Evolutionary conservation across 345 rosid species (phyloP), one percentile per base, ranked within the genome.

Genomic region (Laguncularia racemosa): DNA sequence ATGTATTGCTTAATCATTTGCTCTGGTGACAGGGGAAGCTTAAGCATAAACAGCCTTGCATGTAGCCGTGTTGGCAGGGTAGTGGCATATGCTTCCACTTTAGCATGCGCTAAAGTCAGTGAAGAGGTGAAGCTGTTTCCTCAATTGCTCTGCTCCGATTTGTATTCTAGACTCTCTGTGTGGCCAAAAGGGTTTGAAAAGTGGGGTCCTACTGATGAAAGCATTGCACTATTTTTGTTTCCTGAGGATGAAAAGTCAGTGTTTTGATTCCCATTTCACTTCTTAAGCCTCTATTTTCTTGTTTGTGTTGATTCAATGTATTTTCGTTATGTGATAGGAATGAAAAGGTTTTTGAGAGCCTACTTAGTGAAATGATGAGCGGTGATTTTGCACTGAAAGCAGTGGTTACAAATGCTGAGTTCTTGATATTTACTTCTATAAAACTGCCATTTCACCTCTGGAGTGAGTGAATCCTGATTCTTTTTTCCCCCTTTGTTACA

Each of bases 211-310:
- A 59, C 28, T 16, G 82, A 80, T 66, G 64, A 76, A 6, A 66
- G 69, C 52, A 72, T 90, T 55, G 97, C 78, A 44, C 84, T 83
- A 6, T 90, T 74, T 61, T 71, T 90, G 64, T 84, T 90, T 59
- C 85, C 95, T 46, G 67, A 66, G 23, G 55, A 49, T 52, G 71
- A 71, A 54, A 73, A 88, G 95, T 85, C 47, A 44, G 16, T 3
- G 14, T 50, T 46, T 56, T 15, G 8, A 33, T 33, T 33, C 44
- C 28, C 55, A 15, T 44, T 48, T 64, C 48, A 44, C 45, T n/a
- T 51, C 26, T 6, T 23, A 11, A 18, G 40, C 21, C 23, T 53
- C 4, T 20, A n/a, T 48, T 60, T 16, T 59, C 53, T 20, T 44
- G 20, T 40, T 13, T 47, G 11, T 48, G 38, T 8, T 50, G 20